A percentile compares a stretch with the other conserved stretches of the same genome.
Conservation (phyloP, 2,329 filamentous ascomycete genomes). For the Trichoderma citrinoviride region DNA sequence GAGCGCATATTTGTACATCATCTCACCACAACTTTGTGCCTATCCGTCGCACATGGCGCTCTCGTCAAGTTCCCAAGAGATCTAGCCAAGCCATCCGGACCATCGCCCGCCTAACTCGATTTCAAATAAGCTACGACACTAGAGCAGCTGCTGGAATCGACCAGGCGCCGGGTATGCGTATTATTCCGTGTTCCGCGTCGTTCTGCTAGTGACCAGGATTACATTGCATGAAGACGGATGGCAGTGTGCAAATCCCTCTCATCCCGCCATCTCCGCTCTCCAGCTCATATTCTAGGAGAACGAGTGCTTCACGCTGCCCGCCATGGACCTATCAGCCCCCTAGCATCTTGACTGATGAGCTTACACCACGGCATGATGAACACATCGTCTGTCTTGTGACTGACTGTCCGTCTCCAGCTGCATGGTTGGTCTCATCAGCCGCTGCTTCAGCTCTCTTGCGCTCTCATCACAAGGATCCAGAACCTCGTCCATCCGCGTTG, state of each 20-base stretch:
- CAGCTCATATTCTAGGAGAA: background rate
- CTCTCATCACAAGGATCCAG: background rate
- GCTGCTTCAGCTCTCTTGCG: background rate
- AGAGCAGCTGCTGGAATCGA: slow-evolving; percentile 1
- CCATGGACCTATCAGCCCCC: background rate
- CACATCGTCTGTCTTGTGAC: background rate
- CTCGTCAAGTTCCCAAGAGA: background rate
- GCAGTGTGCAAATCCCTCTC: background rate
- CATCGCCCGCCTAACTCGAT: slow-evolving; percentile 16
- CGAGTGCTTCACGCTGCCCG: background rate
- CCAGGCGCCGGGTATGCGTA: slow-evolving; percentile 6
- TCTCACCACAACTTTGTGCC: background rate
- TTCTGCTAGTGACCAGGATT: background rate
- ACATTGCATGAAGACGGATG: background rate
- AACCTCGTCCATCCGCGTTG: background rate
- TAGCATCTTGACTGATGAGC: background rate
- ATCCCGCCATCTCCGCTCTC: slow-evolving; percentile 5
- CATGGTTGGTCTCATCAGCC: background rate
- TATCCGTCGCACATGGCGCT: background rate
- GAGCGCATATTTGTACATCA: background rate
- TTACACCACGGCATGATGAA: background rate
- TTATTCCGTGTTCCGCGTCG: slow-evolving; percentile 16
- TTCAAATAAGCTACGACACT: slow-evolving; percentile 17
- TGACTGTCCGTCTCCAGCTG: background rate
- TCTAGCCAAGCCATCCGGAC: slow-evolving; percentile 5